Evolutionary conservation across 495 filamentous ascomycete genomes (phyloP), one percentile per base, ranked within the genome.

Genomic region (Talaromyces liani): DNA sequence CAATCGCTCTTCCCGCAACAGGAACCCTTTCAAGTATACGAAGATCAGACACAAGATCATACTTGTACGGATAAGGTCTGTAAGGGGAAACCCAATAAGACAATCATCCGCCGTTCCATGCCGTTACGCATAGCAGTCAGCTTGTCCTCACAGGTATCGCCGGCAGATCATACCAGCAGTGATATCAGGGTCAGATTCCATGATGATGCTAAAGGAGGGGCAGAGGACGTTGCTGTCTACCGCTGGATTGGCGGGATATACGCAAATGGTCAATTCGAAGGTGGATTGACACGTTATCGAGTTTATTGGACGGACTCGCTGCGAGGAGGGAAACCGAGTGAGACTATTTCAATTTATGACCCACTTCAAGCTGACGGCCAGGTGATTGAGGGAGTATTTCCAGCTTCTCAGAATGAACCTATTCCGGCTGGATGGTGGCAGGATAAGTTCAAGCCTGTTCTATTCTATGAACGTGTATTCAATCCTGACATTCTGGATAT

Each of bases 191-290:
- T 79, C 36, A 18, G 56, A 0, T 77, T 76, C 34, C 12, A 57
- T 2, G 67, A 74, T 56, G 10, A 39, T 1, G 14, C 36, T 3
- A 65, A 1, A 69, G 66, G 64, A 1, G 70, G 67, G 1, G 27
- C 56, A 1, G 10, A 54, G 2, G 34, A 61, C 3, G 51, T 33
- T 0, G 76, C 71, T 1, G 33, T 41, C 2, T 80, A 80, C 65
- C 74, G 77, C 24, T 80, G 78, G 78, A 64, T 80, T 9, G 78
- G 78, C 0, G 78, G 78, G 0, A 67, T 77, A n/a, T 80, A 80
- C 56, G 61, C 61, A 6, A 27, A 53, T 36, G 14, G 8, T 33
- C 20, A 65, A 6, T 20, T 71, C 2, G 16, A 33, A n/a, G n/a
- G 39, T 0, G 24, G 14, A 33, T 16, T 14, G 14, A 62, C 33